phyloP scores from a whole-genome alignment of 768 basidiomycete species.

The Suillus subluteus region DNA sequence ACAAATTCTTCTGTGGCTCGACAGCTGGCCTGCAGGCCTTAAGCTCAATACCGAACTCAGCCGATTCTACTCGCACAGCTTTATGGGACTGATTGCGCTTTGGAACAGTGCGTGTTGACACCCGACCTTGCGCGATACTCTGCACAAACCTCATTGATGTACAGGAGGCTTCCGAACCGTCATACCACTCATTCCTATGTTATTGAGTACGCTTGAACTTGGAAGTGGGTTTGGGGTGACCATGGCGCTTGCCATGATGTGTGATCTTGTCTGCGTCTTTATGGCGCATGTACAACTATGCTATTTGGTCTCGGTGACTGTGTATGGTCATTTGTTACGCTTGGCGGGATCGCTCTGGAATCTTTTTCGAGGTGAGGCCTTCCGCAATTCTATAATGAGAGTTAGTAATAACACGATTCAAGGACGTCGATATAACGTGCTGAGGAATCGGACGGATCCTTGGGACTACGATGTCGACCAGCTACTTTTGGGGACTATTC shows the following conservation, averaged over 20 bases:
- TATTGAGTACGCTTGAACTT: constrained; percentile 41
- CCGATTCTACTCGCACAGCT: constrained; percentile 74
- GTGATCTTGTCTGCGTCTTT: constrained; percentile 67
- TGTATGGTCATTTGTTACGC: constrained; percentile 64
- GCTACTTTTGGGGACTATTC: constrained; percentile 89
- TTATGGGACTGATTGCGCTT: constrained; percentile 61
- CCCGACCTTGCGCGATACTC: not conserved
- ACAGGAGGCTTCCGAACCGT: constrained; percentile 24
- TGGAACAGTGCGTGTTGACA: constrained; percentile 70
- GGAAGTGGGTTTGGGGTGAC: constrained; percentile 56
- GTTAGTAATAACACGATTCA: constrained; percentile 8
- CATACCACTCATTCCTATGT: constrained; percentile 32
- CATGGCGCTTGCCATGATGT: constrained; percentile 62
- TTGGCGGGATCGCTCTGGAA: constrained; percentile 78
- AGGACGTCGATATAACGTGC: constrained; percentile 89
- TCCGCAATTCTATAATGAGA: not conserved
- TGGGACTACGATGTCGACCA: constrained; percentile 95
- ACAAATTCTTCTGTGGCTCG: constrained; percentile 74
- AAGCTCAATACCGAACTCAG: constrained; percentile 97
- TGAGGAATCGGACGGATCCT: constrained; percentile 86
- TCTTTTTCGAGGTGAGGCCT: constrained; percentile 76
- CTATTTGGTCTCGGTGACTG: constrained; percentile 61
- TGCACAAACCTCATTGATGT: not conserved
- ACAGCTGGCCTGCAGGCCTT: constrained; percentile 94
- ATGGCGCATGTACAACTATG: constrained; percentile 76